Conservation (phyloP, 176 grass and related monocot genomes). For the Poa annua region DNA sequence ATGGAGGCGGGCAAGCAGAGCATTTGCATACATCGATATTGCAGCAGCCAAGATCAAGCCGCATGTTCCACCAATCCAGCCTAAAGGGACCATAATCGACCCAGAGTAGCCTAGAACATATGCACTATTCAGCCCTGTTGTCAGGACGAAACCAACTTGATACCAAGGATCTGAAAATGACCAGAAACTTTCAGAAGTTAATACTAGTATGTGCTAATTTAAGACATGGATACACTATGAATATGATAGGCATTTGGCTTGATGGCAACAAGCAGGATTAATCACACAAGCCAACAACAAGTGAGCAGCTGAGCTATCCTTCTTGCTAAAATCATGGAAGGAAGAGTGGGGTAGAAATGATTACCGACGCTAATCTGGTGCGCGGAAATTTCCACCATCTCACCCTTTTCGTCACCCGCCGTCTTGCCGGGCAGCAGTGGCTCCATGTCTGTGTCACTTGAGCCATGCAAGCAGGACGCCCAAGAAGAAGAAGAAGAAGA, state of each 20-base stretch:
- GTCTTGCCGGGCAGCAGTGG: slow-evolving; percentile 36
- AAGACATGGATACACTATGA: neutral
- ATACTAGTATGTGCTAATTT: neutral
- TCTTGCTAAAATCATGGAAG: neutral
- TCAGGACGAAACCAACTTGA: slow-evolving; percentile 89
- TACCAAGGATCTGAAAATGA: slow-evolving; percentile 95
- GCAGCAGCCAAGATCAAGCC: slow-evolving; percentile 84
- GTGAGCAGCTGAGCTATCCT: neutral
- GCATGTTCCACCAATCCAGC: slow-evolving; percentile 69
- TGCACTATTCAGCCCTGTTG: slow-evolving; percentile 88
- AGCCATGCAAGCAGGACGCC: slow-evolving; percentile 3
- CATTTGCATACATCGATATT: slow-evolving; percentile 92
- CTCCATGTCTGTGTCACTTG: neutral
- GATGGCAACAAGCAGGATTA: neutral
- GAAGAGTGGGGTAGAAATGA: neutral
- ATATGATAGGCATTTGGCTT: neutral
- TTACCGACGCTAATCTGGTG: slow-evolving; percentile 68
- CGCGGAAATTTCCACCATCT: slow-evolving; percentile 27
- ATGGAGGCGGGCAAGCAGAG: slow-evolving; percentile 76
- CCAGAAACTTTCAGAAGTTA: slow-evolving; percentile 15
- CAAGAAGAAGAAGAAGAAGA: neutral
- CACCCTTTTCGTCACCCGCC: slow-evolving; percentile 36
- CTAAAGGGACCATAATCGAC: slow-evolving; percentile 83
- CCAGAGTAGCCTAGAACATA: slow-evolving; percentile 97
- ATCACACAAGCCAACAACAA: neutral